A percentile compares a stretch with the other conserved stretches of the same genome.
Conservation (phyloP, 768 basidiomycete genomes). For the Boletus fagicola region DNA sequence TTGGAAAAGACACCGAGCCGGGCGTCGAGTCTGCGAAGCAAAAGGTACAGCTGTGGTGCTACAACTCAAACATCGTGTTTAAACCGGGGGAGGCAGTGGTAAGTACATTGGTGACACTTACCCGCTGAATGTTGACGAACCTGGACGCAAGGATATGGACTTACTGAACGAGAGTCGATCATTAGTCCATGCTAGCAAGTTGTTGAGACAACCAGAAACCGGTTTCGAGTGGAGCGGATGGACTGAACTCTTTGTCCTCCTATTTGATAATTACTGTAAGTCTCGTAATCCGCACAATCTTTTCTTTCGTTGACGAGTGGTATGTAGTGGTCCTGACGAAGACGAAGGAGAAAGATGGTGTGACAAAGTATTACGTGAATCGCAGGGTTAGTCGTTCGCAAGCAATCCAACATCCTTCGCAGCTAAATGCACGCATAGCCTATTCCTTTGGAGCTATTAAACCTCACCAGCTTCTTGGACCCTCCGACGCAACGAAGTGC, state of each 20-base stretch:
- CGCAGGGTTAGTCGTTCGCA: conserved; percentile 54
- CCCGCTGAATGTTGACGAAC: not conserved
- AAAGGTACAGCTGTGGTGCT: conserved; percentile 88
- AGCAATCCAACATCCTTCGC: not conserved
- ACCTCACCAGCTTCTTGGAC: conserved; percentile 80
- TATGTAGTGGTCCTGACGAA: conserved; percentile 84
- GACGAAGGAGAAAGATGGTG: conserved; percentile 71
- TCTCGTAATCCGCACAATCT: not conserved
- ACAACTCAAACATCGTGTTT: conserved; percentile 75
- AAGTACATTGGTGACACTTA: conserved; percentile 15
- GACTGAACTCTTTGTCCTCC: conserved; percentile 84
- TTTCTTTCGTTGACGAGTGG: conserved; percentile 10
- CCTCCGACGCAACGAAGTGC: conserved; percentile 70
- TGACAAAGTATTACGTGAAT: conserved; percentile 76
- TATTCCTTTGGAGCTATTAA: conserved; percentile 87
- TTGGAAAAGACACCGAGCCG: conserved; percentile 85
- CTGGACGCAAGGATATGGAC: conserved; percentile 72
- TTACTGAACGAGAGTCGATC: conserved; percentile 79
- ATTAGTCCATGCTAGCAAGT: conserved; percentile 77
- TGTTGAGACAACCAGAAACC: conserved; percentile 84
- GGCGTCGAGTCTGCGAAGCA: conserved; percentile 82
- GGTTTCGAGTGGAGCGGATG: conserved; percentile 88
- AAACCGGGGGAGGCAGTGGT: conserved; percentile 74
- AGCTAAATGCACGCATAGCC: conserved; percentile 50
- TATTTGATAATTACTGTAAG: conserved; percentile 95